A percentile compares a stretch with the other conserved stretches of the same genome.
Evolutionary conservation across 1,139 yeast genomes (phyloP).

Genomic region (Lodderomyces jiufengensis): DNA sequence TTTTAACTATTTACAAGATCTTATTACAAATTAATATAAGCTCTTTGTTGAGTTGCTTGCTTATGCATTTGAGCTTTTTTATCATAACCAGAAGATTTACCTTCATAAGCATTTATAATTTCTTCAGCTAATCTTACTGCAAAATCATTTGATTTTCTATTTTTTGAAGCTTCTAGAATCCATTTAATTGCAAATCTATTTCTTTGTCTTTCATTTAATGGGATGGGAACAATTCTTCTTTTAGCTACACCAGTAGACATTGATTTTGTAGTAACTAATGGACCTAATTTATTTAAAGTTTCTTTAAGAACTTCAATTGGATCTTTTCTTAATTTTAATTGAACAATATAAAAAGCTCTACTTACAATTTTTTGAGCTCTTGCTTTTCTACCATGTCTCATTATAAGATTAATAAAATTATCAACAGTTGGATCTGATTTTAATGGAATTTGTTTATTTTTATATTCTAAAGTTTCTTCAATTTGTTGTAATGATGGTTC

Average conservation of each 20-base stretch:
- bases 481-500: conserved; percentile 61
- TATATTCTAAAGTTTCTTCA: conserved; percentile 48
- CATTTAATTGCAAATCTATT: conserved; percentile 82
- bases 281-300: conserved; percentile 79
- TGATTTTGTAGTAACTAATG: conserved; percentile 74
- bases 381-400: conserved; percentile 90
- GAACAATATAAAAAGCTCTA: conserved; percentile 77
- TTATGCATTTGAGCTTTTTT: conserved; percentile 82
- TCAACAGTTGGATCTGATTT: conserved; percentile 67
- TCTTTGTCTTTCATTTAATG: conserved; percentile 79
- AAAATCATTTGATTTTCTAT: conserved; percentile 75
- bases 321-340: conserved; percentile 65
- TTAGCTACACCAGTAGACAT: conserved; percentile 86
- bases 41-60: conserved; percentile 78
- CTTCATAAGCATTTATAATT: conserved; percentile 70
- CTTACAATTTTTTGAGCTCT: conserved; percentile 71
- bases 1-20: neutral
- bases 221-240: conserved; percentile 75
- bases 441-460: conserved; percentile 56
- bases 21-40: conserved; percentile 48
- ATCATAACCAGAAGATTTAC: conserved; percentile 80
- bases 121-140: conserved; percentile 91
- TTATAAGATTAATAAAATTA: conserved; percentile 78
- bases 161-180: conserved; percentile 82
- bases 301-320: conserved; percentile 75